A percentile compares a stretch with the other conserved stretches of the same genome.
These are phyloP conservation scores for Pleurotus djamor DNA, from an alignment of 768 basidiomycete species.

Conservation along the genomic window DNA sequence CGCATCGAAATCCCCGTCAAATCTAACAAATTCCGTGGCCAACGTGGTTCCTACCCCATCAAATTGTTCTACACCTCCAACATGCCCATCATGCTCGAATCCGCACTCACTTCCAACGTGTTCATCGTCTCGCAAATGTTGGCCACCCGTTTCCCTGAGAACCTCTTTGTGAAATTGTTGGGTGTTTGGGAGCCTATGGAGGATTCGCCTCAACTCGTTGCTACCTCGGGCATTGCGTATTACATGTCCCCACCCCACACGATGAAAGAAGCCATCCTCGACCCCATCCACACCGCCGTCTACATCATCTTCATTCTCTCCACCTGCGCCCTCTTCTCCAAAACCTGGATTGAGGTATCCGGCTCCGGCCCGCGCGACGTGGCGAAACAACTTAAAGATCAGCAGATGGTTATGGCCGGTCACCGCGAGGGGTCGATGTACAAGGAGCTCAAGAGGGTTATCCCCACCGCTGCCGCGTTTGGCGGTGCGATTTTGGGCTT, in stretches of 20 bases:
- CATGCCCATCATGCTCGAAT: conserved; percentile 99
- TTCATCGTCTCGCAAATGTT: conserved; percentile 98
- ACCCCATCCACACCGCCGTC: conserved; percentile 90
- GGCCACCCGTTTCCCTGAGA: conserved; percentile 84
- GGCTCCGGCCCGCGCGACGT: conserved; percentile 95
- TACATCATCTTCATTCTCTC: conserved; percentile 92
- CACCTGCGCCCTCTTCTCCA: conserved; percentile 96
- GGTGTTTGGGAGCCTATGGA: conserved; percentile 99
- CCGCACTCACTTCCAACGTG: conserved; percentile 88
- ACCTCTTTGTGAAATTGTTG: conserved; percentile 85
- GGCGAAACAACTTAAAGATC: conserved; percentile 98
- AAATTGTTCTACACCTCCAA: conserved; percentile 99
- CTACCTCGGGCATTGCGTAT: conserved; percentile 90
- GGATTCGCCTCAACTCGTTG: conserved; percentile 89
- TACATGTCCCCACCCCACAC: conserved; percentile 99
- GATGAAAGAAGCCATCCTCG: conserved; percentile 79
- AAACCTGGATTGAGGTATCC: conserved; percentile 99
- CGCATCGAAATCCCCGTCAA: conserved; percentile 98
- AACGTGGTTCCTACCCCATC: conserved; percentile 92
- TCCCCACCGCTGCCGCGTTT: conserved; percentile 96
- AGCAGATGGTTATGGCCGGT: conserved; percentile 91
- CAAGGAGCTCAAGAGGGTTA: conserved; percentile 97
- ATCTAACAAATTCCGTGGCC: conserved; percentile 94
- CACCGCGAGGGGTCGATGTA: conserved; percentile 99
- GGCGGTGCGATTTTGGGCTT: conserved; percentile 97